Base-by-base conservation (phyloP, 2,329 filamentous ascomycete genomes). In the Aspergillus sclerotialis region DNA sequence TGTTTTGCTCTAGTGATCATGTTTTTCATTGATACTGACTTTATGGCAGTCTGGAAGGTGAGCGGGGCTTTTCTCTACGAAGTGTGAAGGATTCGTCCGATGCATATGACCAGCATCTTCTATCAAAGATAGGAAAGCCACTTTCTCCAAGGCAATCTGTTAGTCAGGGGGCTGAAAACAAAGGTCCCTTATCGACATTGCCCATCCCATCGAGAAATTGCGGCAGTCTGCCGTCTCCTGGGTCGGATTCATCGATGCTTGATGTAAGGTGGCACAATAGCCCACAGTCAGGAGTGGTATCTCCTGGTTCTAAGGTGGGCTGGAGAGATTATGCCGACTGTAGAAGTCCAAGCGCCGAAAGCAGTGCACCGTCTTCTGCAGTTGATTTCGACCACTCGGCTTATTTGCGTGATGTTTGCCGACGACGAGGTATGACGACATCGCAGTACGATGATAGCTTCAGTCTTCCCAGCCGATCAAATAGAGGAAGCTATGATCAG, bases 401-500 rank as follows among this genome's bases (percentile, higher is more conserved):
- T 16, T 56, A 54, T 31, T 43, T 57, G 30, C 57, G 56, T 23
- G 55, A 59, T 31, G 35, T 45, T 13, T 44, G 44, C 42, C 67
- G 69, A 15, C 70, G 70, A 40, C 64, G 64, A 25, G 69, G 66
- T 46, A 63, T 66, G 39, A 70, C 70, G 9, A 65, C 65, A 2
- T 58, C 64, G 14, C 58, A 66, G 39, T 38, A 51, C 18, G 75
- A 79, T 38, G 75, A 76, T 36, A 55, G 57, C 27, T 61, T 64
- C 18, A 72, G 69, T 40, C 45, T 73, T 26, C 61, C 68, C 11
- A 69, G 64, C 44, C 61, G 67, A 30, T 75, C 74, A 11, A 72
- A 76, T 39, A 67, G 76, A 37, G 74, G 76, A 30, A 80, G 75
- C 52, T 79, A 80, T 60, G 78, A 82, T 44, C 74, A 76, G 32